phyloP scores from a whole-genome alignment of 2,329 filamentous ascomycete species.

The Dothideomycetidae sp. region DNA sequence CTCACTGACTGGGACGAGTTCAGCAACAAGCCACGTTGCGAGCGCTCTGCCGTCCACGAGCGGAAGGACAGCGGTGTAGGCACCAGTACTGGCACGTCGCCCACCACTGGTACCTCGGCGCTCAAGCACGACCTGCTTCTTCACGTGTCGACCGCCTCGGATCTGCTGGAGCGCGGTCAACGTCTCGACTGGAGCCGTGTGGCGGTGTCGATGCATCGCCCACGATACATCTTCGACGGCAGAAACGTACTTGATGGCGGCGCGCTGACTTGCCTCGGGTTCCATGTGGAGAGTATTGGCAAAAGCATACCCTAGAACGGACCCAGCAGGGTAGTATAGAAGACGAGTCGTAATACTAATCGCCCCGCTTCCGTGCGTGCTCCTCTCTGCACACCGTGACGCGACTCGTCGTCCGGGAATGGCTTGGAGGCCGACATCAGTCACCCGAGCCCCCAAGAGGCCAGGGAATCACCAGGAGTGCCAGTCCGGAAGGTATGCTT shows the following conservation, averaged over 20 bases:
- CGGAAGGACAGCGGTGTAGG: not conserved
- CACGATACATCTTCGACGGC: constrained; percentile 25
- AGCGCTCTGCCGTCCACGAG: not conserved
- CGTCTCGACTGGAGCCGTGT: constrained; percentile 22
- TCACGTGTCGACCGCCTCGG: not conserved
- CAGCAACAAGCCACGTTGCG: not conserved
- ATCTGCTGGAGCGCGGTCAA: not conserved
- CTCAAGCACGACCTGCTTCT: not conserved
- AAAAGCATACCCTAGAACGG: not conserved
- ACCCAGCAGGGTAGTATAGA: too few relatives aligned
- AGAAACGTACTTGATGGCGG: constrained; percentile 22
- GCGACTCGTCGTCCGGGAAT: too few relatives aligned
- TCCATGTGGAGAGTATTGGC: constrained; percentile 24
- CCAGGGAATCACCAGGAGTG: too few relatives aligned
- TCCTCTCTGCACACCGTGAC: too few relatives aligned
- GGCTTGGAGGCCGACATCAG: too few relatives aligned
- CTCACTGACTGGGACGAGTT: constrained; percentile 21
- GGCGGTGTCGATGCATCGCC: constrained; percentile 21
- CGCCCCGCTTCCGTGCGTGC: too few relatives aligned
- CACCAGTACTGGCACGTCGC: not conserved
- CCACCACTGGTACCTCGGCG: not conserved
- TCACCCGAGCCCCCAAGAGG: too few relatives aligned
- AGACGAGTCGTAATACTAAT: too few relatives aligned
- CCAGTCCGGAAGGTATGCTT: too few relatives aligned
- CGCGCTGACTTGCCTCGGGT: constrained; percentile 22